Conservation (phyloP, 2,329 filamentous ascomycete species). For the Apiospora sp. region DNA sequence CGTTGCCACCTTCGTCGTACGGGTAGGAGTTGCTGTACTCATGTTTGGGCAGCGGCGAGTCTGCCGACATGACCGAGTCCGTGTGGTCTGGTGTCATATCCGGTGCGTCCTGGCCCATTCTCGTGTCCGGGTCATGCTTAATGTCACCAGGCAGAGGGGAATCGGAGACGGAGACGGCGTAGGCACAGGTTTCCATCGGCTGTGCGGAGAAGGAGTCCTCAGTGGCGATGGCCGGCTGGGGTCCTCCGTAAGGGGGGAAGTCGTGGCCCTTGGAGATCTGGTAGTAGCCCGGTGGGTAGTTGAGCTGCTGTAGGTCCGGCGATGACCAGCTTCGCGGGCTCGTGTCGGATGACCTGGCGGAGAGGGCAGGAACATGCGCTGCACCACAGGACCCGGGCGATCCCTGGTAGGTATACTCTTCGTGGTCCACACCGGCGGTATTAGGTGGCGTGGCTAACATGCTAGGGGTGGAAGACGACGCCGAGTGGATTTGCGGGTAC, state of each 20-base stretch:
- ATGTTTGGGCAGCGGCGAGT: constrained; percentile 25
- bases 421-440: constrained; percentile 45
- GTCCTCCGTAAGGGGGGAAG: constrained; percentile 29
- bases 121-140: constrained; percentile 25
- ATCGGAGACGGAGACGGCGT: constrained; percentile 17
- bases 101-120: constrained; percentile 28
- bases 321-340: constrained; percentile 45
- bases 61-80: constrained; percentile 24
- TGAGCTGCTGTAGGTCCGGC: constrained; percentile 31
- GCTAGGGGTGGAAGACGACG: constrained; percentile 35
- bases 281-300: constrained; percentile 28
- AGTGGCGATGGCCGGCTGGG: neutral
- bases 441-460: constrained; percentile 48
- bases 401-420: constrained; percentile 46
- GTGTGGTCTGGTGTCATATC: constrained; percentile 24
- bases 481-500: constrained; percentile 34
- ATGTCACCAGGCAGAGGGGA: constrained; percentile 20
- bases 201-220: neutral
- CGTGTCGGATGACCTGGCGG: constrained; percentile 27
- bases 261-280: constrained; percentile 29
- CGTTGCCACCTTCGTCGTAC: constrained; percentile 22
- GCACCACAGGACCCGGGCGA: constrained; percentile 39
- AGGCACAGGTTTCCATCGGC: constrained; percentile 25
- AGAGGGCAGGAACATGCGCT: constrained; percentile 26
- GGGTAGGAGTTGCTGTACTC: constrained; percentile 21